Evolutionary conservation across 225 moss, liverwort and hornwort genomes (phyloP).

Genomic region (Pleurozium schreberi): DNA sequence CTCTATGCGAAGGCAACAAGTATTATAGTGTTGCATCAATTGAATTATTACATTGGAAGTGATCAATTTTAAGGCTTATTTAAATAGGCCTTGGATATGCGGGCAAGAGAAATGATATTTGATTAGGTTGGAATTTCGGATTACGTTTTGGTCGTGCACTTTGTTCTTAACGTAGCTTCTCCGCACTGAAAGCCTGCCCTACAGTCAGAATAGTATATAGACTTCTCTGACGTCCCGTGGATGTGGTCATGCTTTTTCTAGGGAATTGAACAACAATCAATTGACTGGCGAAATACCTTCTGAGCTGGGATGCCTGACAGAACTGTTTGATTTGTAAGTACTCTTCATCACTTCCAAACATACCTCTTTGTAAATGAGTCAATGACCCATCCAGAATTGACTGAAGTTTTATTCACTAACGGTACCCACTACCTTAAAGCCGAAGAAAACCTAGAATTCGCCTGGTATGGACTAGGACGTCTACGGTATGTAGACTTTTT

Average conservation of each 20-base stretch:
- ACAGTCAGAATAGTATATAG: neutral
- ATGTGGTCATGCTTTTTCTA: neutral
- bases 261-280: constrained; percentile 36
- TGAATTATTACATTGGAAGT: neutral
- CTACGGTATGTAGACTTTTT: neutral
- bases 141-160: neutral
- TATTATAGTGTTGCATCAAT: neutral
- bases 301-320: constrained; percentile 41
- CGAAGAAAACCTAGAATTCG: neutral
- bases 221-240: neutral
- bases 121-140: neutral
- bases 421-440: neutral
- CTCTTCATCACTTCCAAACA: neutral
- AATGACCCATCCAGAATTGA: neutral
- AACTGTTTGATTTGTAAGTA: constrained; percentile 54
- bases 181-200: neutral
- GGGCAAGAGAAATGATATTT: neutral
- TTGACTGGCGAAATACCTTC: constrained; percentile 53
- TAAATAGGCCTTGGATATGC: neutral
- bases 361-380: neutral
- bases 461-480: neutral
- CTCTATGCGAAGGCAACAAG: neutral
- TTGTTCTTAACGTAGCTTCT: neutral
- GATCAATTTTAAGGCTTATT: neutral
- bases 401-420: neutral